These are phyloP conservation scores for Pyrrhoderma lamaoense DNA, from an alignment of 1,284 basidiomycete species.

Conservation along the genomic window DNA sequence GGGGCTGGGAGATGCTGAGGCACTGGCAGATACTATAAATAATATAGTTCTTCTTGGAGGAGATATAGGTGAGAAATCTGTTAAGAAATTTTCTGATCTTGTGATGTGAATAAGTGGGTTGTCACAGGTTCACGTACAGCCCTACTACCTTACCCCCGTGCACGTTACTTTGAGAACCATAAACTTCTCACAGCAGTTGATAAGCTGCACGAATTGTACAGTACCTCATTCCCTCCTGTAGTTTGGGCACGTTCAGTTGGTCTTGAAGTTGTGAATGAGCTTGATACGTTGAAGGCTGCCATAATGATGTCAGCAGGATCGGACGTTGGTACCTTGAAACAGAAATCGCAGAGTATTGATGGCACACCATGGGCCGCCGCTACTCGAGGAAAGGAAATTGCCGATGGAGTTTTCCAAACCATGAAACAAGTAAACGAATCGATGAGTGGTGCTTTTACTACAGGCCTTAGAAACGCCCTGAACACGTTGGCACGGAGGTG, in stretches of 20 bases:
- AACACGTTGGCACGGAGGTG: slow-evolving; percentile 6
- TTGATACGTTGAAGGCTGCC: slow-evolving; percentile 73
- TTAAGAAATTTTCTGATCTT: not conserved
- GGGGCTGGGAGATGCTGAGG: slow-evolving; percentile 81
- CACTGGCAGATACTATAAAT: slow-evolving; percentile 58
- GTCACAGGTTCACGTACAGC: slow-evolving; percentile 61
- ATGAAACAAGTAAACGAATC: slow-evolving; percentile 26
- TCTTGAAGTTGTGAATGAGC: slow-evolving; percentile 86
- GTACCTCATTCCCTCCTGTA: slow-evolving; percentile 54
- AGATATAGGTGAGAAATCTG: slow-evolving; percentile 60
- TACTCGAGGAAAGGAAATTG: slow-evolving; percentile 31
- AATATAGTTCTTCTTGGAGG: slow-evolving; percentile 53
- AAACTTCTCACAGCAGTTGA: slow-evolving; percentile 77
- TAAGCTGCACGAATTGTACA: slow-evolving; percentile 83
- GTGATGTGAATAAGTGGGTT: not conserved
- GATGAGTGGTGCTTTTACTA: slow-evolving; percentile 18
- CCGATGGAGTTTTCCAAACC: slow-evolving; percentile 25
- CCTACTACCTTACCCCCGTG: slow-evolving; percentile 68
- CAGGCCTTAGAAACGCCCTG: slow-evolving; percentile 3
- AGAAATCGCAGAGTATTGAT: slow-evolving; percentile 5
- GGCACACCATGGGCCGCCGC: slow-evolving; percentile 27
- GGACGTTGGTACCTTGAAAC: slow-evolving; percentile 10
- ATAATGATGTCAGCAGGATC: slow-evolving; percentile 80
- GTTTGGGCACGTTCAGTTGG: slow-evolving; percentile 85
- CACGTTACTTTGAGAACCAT: slow-evolving; percentile 83